phyloP scores from a whole-genome alignment of 2,329 filamentous ascomycete species.

The Tricladium varicosporioides region DNA sequence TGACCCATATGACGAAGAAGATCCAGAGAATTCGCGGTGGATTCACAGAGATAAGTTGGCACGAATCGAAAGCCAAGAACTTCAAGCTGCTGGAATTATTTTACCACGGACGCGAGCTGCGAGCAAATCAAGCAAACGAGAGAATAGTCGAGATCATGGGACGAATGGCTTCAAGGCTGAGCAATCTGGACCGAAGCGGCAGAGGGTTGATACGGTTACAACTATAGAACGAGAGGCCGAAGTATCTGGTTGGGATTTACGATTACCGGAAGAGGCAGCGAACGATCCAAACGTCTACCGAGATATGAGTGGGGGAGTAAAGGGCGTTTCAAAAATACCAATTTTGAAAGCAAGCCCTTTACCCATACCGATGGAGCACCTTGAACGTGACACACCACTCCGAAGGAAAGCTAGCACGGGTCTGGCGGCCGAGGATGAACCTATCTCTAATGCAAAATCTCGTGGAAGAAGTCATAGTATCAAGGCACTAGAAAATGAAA shows the following conservation, averaged over 20 bases:
- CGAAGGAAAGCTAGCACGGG: constrained; percentile 59
- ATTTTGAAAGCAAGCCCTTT: constrained; percentile 76
- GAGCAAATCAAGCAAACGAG: constrained; percentile 45
- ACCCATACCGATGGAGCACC: constrained; percentile 68
- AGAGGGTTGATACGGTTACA: constrained; percentile 37
- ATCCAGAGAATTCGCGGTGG: constrained; percentile 69
- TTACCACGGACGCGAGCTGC: constrained; percentile 53
- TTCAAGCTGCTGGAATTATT: constrained; percentile 74
- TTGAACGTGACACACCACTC: constrained; percentile 71
- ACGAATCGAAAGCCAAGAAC: constrained; percentile 75
- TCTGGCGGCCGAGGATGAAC: constrained; percentile 53
- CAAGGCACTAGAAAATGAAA: constrained; percentile 51
- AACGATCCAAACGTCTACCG: constrained; percentile 54
- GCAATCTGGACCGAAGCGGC: constrained; percentile 38
- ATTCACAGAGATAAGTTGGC: constrained; percentile 84
- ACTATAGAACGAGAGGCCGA: constrained; percentile 38
- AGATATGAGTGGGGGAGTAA: constrained; percentile 50
- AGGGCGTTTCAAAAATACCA: constrained; percentile 78
- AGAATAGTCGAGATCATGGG: constrained; percentile 36
- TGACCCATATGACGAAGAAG: constrained; percentile 33
- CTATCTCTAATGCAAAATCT: constrained; percentile 57
- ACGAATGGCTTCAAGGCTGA: constrained; percentile 33
- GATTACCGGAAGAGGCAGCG: constrained; percentile 75
- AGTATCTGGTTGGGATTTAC: constrained; percentile 64
- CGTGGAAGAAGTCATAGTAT: constrained; percentile 70